Evolutionary conservation across 148 eudicot genomes (phyloP).

Genomic region (Camellia sinensis): DNA sequence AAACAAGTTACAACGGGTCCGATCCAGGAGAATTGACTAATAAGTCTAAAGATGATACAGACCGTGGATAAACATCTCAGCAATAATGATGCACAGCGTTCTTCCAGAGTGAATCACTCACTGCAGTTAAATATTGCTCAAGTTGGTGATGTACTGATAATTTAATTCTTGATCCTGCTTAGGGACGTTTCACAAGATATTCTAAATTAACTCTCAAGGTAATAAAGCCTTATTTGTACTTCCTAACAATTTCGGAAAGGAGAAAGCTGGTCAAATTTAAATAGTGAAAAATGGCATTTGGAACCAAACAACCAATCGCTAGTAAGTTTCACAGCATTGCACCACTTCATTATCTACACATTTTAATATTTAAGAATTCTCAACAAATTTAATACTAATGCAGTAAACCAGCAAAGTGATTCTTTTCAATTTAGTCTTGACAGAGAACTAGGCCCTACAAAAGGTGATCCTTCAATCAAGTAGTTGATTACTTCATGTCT

Average conservation of each 20-base stretch:
- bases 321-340: background rate
- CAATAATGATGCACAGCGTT: background rate
- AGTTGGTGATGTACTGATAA: background rate
- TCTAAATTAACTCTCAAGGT: background rate
- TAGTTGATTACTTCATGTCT: background rate
- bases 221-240: background rate
- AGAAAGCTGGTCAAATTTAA: background rate
- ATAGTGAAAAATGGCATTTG: background rate
- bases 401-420: background rate
- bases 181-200: background rate
- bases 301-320: background rate
- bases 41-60: background rate
- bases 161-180: background rate
- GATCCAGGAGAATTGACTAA: background rate
- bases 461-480: background rate
- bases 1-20: background rate
- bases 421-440: background rate
- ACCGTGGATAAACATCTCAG: background rate
- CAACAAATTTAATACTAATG: background rate
- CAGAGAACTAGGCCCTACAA: background rate
- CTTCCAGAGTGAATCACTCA: no score
- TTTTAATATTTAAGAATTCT: background rate
- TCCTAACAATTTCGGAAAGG: background rate
- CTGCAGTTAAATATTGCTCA: no score
- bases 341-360: background rate